Evolutionary conservation across 495 filamentous ascomycete species (phyloP).

Genomic region (Baudoinia panamericana): DNA sequence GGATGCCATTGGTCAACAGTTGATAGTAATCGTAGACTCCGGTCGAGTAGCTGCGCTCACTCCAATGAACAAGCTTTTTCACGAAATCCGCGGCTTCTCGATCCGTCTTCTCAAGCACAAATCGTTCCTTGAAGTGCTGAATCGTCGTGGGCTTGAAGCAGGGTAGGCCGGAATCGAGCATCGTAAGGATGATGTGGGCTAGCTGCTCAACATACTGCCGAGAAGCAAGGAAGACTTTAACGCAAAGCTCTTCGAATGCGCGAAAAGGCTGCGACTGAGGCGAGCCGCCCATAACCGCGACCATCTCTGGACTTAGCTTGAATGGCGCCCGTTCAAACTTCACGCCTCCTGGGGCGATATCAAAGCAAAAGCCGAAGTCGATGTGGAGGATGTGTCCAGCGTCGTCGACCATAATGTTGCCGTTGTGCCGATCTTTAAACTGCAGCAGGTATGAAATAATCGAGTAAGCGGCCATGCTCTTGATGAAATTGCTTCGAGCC

Average conservation of each 20-base stretch:
- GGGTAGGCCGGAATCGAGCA: conserved; percentile 91
- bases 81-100: conserved; percentile 92
- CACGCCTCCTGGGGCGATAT: conserved; percentile 92
- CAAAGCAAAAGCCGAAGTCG: conserved; percentile 99
- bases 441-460: conserved; percentile 92
- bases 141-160: conserved; percentile 98
- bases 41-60: conserved; percentile 75
- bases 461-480: conserved; percentile 99
- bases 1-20: conserved; percentile 92
- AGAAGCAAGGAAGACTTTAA: conserved; percentile 92
- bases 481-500: conserved; percentile 92
- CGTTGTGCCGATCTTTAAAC: conserved; percentile 98
- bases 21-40: conserved; percentile 96
- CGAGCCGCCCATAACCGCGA: conserved; percentile 88
- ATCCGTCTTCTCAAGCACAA: conserved; percentile 86
- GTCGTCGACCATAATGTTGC: conserved; percentile 98
- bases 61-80: conserved; percentile 74
- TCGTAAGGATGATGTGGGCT: conserved; percentile 74
- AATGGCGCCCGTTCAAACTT: conserved; percentile 96
- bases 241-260: conserved; percentile 90
- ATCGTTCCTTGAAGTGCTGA: conserved; percentile 80
- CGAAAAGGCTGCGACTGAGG: conserved; percentile 75
- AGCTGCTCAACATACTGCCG: conserved; percentile 76
- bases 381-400: conserved; percentile 96
- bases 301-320: conserved; percentile 95